phyloP scores from a whole-genome alignment of 2,329 filamentous ascomycete species.

The Colletotrichum viniferum region DNA sequence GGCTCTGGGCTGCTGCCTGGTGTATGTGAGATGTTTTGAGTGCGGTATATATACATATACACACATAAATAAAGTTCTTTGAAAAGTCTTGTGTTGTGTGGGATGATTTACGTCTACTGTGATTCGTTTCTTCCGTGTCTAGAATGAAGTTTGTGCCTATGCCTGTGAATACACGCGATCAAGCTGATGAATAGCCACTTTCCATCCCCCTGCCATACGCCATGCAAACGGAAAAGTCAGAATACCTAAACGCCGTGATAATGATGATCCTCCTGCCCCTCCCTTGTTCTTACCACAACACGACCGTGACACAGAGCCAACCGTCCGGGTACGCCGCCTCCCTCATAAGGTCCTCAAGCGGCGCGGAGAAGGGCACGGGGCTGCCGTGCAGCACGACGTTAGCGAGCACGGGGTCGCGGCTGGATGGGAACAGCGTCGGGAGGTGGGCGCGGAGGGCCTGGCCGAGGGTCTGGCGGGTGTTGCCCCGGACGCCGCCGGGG shows the following conservation, averaged over 20 bases:
- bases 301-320: constrained; percentile 83
- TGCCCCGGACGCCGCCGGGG: constrained; percentile 39
- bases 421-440: constrained; percentile 85
- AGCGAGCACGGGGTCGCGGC: constrained; percentile 82
- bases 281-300: constrained; percentile 57
- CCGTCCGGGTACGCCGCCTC: constrained; percentile 90
- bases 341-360: constrained; percentile 81
- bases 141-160: background rate
- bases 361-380: constrained; percentile 78
- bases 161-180: background rate
- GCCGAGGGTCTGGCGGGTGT: constrained; percentile 64
- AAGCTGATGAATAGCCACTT: background rate
- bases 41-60: background rate
- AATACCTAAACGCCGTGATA: background rate
- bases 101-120: background rate
- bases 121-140: background rate
- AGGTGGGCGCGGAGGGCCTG: constrained; percentile 76
- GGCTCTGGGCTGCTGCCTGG: background rate
- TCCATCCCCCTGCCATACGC: background rate
- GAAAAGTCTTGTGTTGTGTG: background rate
- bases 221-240: background rate
- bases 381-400: constrained; percentile 86
- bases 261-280: background rate
- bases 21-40: background rate
- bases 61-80: background rate